Base-by-base conservation (phyloP, 2,329 filamentous ascomycete species). In the Bipolaris oryzae region DNA sequence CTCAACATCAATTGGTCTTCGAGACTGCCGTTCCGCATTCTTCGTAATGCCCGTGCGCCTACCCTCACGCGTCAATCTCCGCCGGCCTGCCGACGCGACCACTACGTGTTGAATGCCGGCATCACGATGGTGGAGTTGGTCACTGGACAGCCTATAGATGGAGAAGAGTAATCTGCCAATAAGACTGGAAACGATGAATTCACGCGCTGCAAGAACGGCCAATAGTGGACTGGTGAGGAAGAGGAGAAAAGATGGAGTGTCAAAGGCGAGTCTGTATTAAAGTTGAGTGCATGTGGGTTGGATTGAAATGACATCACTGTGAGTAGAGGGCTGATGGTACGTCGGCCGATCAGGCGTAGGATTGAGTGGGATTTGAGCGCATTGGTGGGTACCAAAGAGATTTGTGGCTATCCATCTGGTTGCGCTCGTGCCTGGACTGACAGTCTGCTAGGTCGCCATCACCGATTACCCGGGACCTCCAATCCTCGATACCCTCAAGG, bases 41-140 rank as follows among this genome's bases (percentile, higher is more conserved):
- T 4, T 38, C 21, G 21, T n/a, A 9, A 48, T 38, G 45, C 45
- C 45, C 11, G 71, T 71, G 67, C 57, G 64, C 46, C 68, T 76
- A 39, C 66, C 73, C 46, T 64, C 63, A 39, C 66, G 73, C 25
- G 69, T 74, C 31, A 58, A 66, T 53, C 63, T 74, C 55, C 69
- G 62, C 48, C 68, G 64, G 25, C 71, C 69, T 3, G 20, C 41
- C 23, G 44, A 53, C 52, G 41, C 55, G 78, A 33, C 72, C 89
- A 92, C 70, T 90, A 88, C 72, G 76, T 91, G 23, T 92, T 89
- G 89, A 92, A 92, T 74, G 81, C 88, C 6, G 78, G 79, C 0
- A 68, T 82, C 25, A 68, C 80, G 61, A 73, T 80, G 74, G 79
- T 72, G 4, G 79, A 81, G 64, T 55, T 80, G 39, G 69, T 81